phyloP scores from a whole-genome alignment of 257 asterid genomes.

The Ballota nigra region DNA sequence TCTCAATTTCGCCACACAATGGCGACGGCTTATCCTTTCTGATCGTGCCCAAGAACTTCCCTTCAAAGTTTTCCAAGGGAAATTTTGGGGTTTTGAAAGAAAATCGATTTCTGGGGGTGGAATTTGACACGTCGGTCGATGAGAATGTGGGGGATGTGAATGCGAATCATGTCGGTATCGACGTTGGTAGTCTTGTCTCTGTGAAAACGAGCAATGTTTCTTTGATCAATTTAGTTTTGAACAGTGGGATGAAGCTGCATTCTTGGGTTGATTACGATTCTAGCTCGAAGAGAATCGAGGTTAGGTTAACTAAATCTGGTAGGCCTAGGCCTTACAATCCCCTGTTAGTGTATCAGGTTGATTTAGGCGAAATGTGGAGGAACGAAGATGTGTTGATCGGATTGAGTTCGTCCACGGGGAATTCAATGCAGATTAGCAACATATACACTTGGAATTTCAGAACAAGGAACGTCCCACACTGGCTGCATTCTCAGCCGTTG shows the following conservation, averaged over 20 bases:
- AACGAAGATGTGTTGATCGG: slow-evolving; percentile 60
- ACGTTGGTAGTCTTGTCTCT: slow-evolving; percentile 56
- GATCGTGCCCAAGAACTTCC: slow-evolving; percentile 41
- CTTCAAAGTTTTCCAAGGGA: slow-evolving; percentile 29
- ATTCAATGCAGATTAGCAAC: slow-evolving; percentile 50
- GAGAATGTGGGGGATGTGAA: slow-evolving; percentile 49
- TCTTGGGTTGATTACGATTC: slow-evolving; percentile 83
- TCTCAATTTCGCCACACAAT: slow-evolving; percentile 56
- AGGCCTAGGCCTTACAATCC: slow-evolving; percentile 55
- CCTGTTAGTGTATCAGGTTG: slow-evolving; percentile 51
- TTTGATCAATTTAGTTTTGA: slow-evolving; percentile 49
- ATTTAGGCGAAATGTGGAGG: slow-evolving; percentile 67
- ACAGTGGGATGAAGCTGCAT: slow-evolving; percentile 60
- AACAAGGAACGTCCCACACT: slow-evolving; percentile 51
- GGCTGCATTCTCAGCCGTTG: slow-evolving; percentile 74
- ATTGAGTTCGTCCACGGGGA: slow-evolving; percentile 62
- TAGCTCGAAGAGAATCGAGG: slow-evolving; percentile 68
- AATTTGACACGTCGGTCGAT: slow-evolving; percentile 52
- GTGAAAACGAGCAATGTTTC: slow-evolving; percentile 53
- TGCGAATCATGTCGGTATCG: slow-evolving; percentile 59
- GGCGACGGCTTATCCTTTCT: slow-evolving; percentile 69
- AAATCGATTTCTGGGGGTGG: slow-evolving; percentile 50
- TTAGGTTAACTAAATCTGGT: slow-evolving; percentile 53
- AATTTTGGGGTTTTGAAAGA: slow-evolving; percentile 47
- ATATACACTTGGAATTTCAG: slow-evolving; percentile 71